Percentiles rank a stretch among this genome's conserved stretches.
phyloP scores from a whole-genome alignment of 1,284 basidiomycete genomes.

The Uromyces viciae-fabae region DNA sequence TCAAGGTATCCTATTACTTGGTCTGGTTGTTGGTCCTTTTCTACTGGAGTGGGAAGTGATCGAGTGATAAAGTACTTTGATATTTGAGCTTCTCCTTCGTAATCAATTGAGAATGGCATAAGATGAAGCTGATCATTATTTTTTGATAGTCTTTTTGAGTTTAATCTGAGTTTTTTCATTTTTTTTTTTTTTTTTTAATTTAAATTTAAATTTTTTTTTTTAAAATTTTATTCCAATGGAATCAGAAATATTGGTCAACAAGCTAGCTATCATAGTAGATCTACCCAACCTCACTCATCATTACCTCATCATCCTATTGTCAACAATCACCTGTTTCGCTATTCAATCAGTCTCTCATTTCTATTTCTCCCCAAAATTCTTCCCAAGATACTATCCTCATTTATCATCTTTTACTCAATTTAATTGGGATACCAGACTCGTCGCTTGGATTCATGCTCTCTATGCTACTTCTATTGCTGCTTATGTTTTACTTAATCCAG shows the following conservation, averaged over 20 bases:
- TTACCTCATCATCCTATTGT: slow-evolving; percentile 20
- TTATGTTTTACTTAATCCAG: slow-evolving; percentile 16
- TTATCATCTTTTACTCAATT: slow-evolving; percentile 30
- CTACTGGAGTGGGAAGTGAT: background rate
- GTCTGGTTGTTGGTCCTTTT: background rate
- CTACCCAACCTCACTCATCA: slow-evolving; percentile 24
- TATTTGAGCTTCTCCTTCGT: slow-evolving; percentile 10
- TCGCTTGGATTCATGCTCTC: slow-evolving; percentile 43
- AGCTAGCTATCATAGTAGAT: background rate
- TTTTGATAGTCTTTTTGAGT: no score
- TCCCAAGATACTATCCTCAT: slow-evolving; percentile 20
- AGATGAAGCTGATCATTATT: slow-evolving; percentile 7
- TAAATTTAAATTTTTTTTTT: no score
- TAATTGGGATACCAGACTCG: slow-evolving; percentile 44
- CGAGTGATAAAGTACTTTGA: slow-evolving; percentile 9
- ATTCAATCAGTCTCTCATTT: slow-evolving; percentile 26
- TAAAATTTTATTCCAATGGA: no score
- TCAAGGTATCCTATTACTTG: background rate
- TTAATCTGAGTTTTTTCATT: no score
- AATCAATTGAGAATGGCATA: slow-evolving; percentile 33
- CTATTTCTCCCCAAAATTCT: slow-evolving; percentile 21
- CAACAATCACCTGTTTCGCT: slow-evolving; percentile 16
- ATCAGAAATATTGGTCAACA: background rate
- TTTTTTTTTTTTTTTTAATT: no score
- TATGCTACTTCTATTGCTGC: slow-evolving; percentile 36